These are phyloP conservation scores for Pichia sorboxylosa DNA, from an alignment of 1,139 yeast species.

Conservation along the genomic window DNA sequence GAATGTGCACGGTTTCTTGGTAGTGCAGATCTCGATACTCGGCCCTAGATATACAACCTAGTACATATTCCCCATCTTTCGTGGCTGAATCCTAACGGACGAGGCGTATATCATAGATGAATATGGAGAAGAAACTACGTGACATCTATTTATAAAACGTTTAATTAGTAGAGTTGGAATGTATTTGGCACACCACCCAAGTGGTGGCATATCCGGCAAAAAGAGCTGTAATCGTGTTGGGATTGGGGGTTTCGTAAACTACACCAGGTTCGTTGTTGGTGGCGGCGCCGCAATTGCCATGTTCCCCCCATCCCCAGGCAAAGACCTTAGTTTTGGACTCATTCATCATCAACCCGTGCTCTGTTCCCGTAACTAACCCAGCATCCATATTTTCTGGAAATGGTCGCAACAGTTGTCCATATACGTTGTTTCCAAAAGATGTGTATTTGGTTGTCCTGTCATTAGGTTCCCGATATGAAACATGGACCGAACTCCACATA, in stretches of 20 bases:
- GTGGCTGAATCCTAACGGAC: slow-evolving; percentile 22
- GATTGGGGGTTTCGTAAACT: too few relatives aligned
- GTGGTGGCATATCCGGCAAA: slow-evolving; percentile 40
- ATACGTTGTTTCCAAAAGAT: slow-evolving; percentile 70
- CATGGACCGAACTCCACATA: slow-evolving; percentile 81
- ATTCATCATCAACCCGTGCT: slow-evolving; percentile 54
- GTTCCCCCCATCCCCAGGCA: slow-evolving; percentile 99
- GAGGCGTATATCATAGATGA: slow-evolving; percentile 49
- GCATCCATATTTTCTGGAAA: slow-evolving; percentile 2
- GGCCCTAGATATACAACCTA: slow-evolving; percentile 50
- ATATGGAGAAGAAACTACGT: slow-evolving; percentile 73
- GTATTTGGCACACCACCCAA: too few relatives aligned
- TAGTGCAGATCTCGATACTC: slow-evolving; percentile 35
- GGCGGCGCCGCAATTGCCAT: slow-evolving; percentile 79
- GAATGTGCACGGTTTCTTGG: slow-evolving; percentile 8
- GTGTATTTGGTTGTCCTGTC: neutral
- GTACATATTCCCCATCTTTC: slow-evolving; percentile 76
- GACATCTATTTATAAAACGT: slow-evolving; percentile 41
- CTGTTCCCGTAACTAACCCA: slow-evolving; percentile 60
- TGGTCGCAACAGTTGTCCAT: slow-evolving; percentile 39
- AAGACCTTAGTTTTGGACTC: slow-evolving; percentile 26
- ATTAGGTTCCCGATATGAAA: slow-evolving; percentile 19
- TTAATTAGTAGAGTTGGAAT: too few relatives aligned
- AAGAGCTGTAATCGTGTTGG: too few relatives aligned
- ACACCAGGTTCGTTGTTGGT: too few relatives aligned